Evolutionary conservation across 2,329 filamentous ascomycete species (phyloP), one percentile per base, ranked within the genome.

Genomic region (Aaosphaeria arxii): DNA sequence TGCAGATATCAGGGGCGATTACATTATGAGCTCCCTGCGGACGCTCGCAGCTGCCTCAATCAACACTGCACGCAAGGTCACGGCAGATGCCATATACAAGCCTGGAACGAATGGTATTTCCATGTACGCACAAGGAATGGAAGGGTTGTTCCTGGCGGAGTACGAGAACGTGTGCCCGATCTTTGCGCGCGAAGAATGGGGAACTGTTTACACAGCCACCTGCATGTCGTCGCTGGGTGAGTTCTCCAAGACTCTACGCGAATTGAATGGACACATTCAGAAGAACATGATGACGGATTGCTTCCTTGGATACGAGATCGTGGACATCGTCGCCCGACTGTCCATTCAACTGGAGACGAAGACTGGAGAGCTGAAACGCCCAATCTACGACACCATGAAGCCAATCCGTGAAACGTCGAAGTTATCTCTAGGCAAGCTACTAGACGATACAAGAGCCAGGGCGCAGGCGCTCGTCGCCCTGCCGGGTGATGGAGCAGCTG

Each of bases 391-490:
- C 46, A 89, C 90, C 6, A 75, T 97, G 11, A 91, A 94, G 59
- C 94, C 94, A 1, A 83, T 97, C 7, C 84, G 91, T 17, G 92
- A 96, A 66, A 97, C 92, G 0, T 92, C 89, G 36, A 96, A 96
- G 67, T 79, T 82, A 1, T 96, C 92, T 0, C 77, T 99, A 11
- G 81, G 83, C 7, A 89, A 92, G 61, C 76, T 99, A 24, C 75
- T 97, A 2, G 90, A 94, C 30, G 91, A 96, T 57, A 90, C 87
- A 11, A 86, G 85, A 59, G 84, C 84, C 38, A 87, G 83, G 55
- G 82, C 90, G 30, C 77, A 78, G 47, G 74, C 71, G 29, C 75
- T 95, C 46, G 80, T 86, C 46, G 76, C 81, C 7, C 74, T 97
- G 6, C 89, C 92, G 1, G 71, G 80, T 5, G 91, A 97, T 68